phyloP scores from a whole-genome alignment of 495 filamentous ascomycete species.

The Bombardia bombarda region DNA sequence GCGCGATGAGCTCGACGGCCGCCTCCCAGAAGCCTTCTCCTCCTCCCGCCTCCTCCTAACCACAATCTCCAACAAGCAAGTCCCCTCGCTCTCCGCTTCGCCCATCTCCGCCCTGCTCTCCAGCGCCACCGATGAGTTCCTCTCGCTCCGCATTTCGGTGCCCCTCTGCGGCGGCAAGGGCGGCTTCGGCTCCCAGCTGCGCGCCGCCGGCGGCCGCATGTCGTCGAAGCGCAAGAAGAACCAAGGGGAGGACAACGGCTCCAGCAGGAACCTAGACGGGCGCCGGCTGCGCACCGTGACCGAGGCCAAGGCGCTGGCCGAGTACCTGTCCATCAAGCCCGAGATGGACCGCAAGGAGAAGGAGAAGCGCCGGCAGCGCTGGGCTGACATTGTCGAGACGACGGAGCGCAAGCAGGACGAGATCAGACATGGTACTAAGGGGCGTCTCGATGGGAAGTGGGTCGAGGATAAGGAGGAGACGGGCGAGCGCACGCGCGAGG shows the following conservation, averaged over 20 bases:
- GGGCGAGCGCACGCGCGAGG: slow-evolving; percentile 73
- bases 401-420: slow-evolving; percentile 77
- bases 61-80: slow-evolving; percentile 68
- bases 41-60: slow-evolving; percentile 60
- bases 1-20: slow-evolving; percentile 49
- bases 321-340: slow-evolving; percentile 91
- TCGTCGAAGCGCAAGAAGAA: slow-evolving; percentile 83
- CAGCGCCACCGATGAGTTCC: slow-evolving; percentile 46
- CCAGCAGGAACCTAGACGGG: slow-evolving; percentile 87
- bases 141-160: slow-evolving; percentile 71
- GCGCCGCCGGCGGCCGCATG: slow-evolving; percentile 96
- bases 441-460: slow-evolving; percentile 82
- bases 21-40: slow-evolving; percentile 45
- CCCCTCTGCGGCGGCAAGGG: slow-evolving; percentile 86
- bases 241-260: slow-evolving; percentile 69
- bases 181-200: slow-evolving; percentile 93
- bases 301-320: slow-evolving; percentile 88
- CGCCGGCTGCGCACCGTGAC: slow-evolving; percentile 83
- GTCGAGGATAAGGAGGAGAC: slow-evolving; percentile 85
- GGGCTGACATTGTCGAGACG: slow-evolving; percentile 76
- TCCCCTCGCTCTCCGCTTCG: slow-evolving; percentile 38
- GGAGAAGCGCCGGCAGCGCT: slow-evolving; percentile 68
- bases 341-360: slow-evolving; percentile 93
- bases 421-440: slow-evolving; percentile 58
- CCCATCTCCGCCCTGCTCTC: slow-evolving; percentile 49